Percentiles rank a stretch among this genome's conserved stretches.
phyloP scores from a whole-genome alignment of 345 rosid genomes.

The Ailanthus altissimus region DNA sequence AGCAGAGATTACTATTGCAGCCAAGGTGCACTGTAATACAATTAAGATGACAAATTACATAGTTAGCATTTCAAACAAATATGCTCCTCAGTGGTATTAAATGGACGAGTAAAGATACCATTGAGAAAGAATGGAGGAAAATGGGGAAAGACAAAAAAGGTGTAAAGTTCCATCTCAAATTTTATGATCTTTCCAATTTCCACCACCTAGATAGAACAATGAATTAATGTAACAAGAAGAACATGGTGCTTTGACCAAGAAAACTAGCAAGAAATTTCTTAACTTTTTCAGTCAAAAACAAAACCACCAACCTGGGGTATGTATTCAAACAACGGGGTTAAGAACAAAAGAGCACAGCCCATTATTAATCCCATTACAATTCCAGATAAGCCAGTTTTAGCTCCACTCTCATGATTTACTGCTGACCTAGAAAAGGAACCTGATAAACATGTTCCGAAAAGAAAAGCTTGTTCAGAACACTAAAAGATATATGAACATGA shows the following conservation, averaged over 20 bases:
- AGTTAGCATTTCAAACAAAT: conserved; percentile 31
- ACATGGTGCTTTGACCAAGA: neutral
- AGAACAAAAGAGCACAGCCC: conserved; percentile 81
- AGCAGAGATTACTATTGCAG: conserved; percentile 94
- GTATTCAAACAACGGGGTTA: conserved; percentile 78
- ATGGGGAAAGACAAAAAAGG: neutral
- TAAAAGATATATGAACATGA: neutral
- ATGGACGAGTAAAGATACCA: neutral
- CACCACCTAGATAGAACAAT: neutral
- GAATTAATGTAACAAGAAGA: neutral
- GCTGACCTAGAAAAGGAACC: conserved; percentile 99
- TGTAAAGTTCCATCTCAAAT: neutral
- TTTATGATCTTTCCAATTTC: neutral
- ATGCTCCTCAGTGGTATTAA: neutral
- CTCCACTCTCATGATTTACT: conserved; percentile 95
- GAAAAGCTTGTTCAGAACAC: neutral
- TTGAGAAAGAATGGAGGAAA: too few species aligned
- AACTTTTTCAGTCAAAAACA: conserved; percentile 14
- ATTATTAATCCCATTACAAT: conserved; percentile 76
- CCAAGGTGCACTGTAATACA: conserved; percentile 83
- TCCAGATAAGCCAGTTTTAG: conserved; percentile 89
- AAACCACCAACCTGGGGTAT: conserved; percentile 76
- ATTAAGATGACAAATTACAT: conserved; percentile 22
- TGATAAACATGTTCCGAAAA: conserved; percentile 40
- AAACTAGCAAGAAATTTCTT: neutral